These are phyloP conservation scores for Naganishia kalamii DNA, from an alignment of 768 basidiomycete species.

Conservation along the genomic window DNA sequence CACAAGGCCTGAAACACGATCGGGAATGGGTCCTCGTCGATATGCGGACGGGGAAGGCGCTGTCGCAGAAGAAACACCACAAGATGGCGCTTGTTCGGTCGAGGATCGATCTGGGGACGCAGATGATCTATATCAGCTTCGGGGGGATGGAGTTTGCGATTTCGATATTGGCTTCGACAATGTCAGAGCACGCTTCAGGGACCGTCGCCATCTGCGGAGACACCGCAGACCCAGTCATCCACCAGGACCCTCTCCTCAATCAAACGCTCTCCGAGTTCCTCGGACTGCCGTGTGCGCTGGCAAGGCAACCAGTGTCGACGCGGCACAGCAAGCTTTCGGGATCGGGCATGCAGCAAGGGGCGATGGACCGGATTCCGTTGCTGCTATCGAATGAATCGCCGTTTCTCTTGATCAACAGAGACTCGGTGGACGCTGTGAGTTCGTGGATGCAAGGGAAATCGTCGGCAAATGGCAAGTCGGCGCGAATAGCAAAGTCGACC, in stretches of 20 bases:
- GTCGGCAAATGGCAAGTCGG: background rate
- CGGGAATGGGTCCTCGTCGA: constrained; percentile 34
- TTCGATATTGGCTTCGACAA: background rate
- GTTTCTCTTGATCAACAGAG: constrained; percentile 31
- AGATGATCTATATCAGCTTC: constrained; percentile 15
- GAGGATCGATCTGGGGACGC: constrained; percentile 3
- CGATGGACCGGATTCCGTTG: constrained; percentile 24
- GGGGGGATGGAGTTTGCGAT: constrained; percentile 24
- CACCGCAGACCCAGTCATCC: constrained; percentile 4
- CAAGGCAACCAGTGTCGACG: constrained; percentile 8
- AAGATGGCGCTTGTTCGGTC: constrained; percentile 34
- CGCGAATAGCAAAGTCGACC: constrained; percentile 1
- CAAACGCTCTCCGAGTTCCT: constrained; percentile 27
- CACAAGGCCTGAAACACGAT: constrained; percentile 30
- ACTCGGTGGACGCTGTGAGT: constrained; percentile 22
- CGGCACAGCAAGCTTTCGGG: constrained; percentile 27
- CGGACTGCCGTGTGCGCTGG: constrained; percentile 22
- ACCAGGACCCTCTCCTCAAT: constrained; percentile 5
- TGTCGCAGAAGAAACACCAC: constrained; percentile 31
- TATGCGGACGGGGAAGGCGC: constrained; percentile 21
- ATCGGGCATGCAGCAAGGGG: background rate
- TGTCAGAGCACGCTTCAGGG: background rate
- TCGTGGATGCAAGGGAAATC: constrained; percentile 22
- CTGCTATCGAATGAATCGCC: constrained; percentile 32
- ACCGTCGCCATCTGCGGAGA: constrained; percentile 23